Base-by-base conservation (phyloP, 108 stramenopile species). In the Pseudonitzschia delicatissima region DNA sequence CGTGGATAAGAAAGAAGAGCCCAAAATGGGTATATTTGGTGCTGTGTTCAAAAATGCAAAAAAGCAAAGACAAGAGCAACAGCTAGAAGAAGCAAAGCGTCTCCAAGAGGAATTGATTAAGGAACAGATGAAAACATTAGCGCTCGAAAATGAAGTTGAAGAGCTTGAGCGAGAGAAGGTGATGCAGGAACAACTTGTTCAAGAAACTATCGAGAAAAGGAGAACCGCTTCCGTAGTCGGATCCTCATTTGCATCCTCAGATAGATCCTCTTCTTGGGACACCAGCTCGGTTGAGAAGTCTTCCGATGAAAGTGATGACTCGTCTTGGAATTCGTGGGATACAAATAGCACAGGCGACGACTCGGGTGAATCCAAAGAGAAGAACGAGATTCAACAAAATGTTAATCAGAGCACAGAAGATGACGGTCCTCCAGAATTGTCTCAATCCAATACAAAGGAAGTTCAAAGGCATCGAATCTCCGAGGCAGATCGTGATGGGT, bases 41-140 rank as follows among this genome's bases (percentile, higher is more conserved):
- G 53, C 60, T n/a, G 42, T 67, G 17, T 49, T 49, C 55, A 49
- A 66, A 0, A 62, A 57, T 31, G 57, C 29, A 37, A 74, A 61
- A 3, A 57, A 57, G 32, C 9, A 42, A 29, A 62, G 62, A 17
- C 48, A 64, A 32, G 51, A 74, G 48, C 26, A 67, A 2, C 57
- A 74, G 45, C 25, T 74, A 18, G 73, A 74, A 45, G 62, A 62
- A 31, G 60, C 47, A 28, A 62, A 47, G 32, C 66, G 67, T 0
- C 37, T 49, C 5, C 73, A 74, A 57, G 73, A 74, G 34, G 73
- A 74, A 36, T 60, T 74, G 29, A 74, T 74, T 33, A 74, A 57
- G 48, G 61, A 74, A 18, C 73, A 74, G 32, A 47, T 74, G 45
- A 47, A 53, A 47, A 67, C 73, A 18, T 40, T 74, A 60, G 57